Base-by-base conservation (phyloP, 2,329 filamentous ascomycete species). In the Penicillium sp. region DNA sequence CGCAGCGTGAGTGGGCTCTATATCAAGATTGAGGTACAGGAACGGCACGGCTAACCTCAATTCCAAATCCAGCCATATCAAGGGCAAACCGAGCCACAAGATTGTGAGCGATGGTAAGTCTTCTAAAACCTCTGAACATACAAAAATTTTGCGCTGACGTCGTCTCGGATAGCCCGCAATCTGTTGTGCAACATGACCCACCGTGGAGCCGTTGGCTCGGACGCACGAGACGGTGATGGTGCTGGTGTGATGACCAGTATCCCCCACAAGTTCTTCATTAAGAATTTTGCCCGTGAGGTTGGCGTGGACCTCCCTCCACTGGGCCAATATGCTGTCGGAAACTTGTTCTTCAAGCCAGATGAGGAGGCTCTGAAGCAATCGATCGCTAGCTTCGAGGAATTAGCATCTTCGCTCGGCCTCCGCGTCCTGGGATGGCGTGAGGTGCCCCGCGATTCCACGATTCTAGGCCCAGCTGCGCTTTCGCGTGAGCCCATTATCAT, bases 141-240 rank as follows among this genome's bases (percentile, higher is more conserved):
- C 47, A 52, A 50, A 41, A 49, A 9, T 11, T 14, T 29, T 49
- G 46, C 50, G 52, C 56, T 61, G 58, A 61, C 49, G 46, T 53
- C 48, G 29, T 53, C 44, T 48, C 13, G 37, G 63, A 59, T 68
- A 95, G 91, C 93, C 66, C 90, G 91, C 65, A 96, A 93, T 78
- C 84, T 99, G 61, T 87, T 99, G 63, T 99, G 95, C 84, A 98
- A 99, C 85, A 99, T 99, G 95, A 98, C 95, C 83, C 95, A 99
- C 83, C 90, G 95, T 76, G 95, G 95, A 83, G 95, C 95, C 63
- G 93, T 98, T 69, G 95, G 95, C 68, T 98, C 95, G 59, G 95
- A 99, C 82, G 92, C 92, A 72, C 90, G 95, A 82, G 95, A 99
- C 75, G 95, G 95, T 75, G 95, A 99, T 75, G 95, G 95, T 76